Base-by-base conservation (phyloP, 805 yeast species). In the Spathaspora girioi region DNA sequence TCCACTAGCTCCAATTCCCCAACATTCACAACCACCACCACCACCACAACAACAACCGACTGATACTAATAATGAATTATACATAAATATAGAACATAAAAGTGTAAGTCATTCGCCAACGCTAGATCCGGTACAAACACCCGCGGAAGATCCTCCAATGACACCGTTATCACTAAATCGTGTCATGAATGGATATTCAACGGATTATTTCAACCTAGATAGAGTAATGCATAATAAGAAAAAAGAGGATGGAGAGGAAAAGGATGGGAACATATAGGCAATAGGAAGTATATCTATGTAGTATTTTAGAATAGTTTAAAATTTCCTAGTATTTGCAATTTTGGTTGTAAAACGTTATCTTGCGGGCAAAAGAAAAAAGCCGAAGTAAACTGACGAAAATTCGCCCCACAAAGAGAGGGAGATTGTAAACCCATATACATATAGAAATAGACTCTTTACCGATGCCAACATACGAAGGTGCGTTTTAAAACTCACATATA, bases 391-490 rank as follows among this genome's bases (percentile, higher is more conserved):
- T 26, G n/a, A 41, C 43, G 31, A 43, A 10, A 15, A 29, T 18
- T 18, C 2, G 40, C 29, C 42, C 8, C 40, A n/a, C 18, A 15
- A n/a, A n/a, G n/a, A n/a, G n/a, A n/a, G n/a, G n/a, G n/a, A n/a
- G n/a, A n/a, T n/a, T n/a, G n/a, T n/a, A n/a, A n/a, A n/a, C n/a
- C n/a, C n/a, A n/a, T n/a, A n/a, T 35, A 35, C 14, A 23, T 23
- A 23, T 23, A 23, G 26, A 23, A 10, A 11, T 9, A 18, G 3
- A 17, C 29, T 11, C 44, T 20, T 17, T 18, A 12, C 3, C 3
- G 6, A 71, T 73, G 78, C 70, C 78, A n/a, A 72, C 71, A 41
- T 74, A 74, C 60, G 78, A 74, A 66, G 70, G 78, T 73, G 69
- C 26, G 77, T 61, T n/a, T n/a, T n/a, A n/a, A n/a, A n/a, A n/a